These are phyloP conservation scores for Gossypium thurberi DNA, from an alignment of 345 rosid species.

Conservation along the genomic window DNA sequence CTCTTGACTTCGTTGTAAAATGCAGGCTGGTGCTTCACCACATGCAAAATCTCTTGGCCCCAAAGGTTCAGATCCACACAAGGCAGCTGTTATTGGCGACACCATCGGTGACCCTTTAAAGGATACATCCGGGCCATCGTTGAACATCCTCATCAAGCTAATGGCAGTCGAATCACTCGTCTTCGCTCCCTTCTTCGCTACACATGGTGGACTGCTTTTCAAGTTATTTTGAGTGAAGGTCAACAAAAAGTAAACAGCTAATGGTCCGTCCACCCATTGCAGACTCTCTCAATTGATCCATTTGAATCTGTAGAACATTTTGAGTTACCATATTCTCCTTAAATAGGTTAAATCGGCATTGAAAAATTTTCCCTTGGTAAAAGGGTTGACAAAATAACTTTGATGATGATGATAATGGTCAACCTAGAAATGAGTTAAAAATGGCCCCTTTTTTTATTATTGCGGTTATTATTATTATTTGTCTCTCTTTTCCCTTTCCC, in stretches of 20 bases:
- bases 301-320: neutral
- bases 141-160: conserved; percentile 92
- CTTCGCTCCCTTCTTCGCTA: conserved; percentile 92
- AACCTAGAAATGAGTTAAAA: too few species aligned
- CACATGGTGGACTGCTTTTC: conserved; percentile 89
- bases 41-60: conserved; percentile 89
- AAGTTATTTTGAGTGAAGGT: conserved; percentile 24
- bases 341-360: conserved; percentile 1
- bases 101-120: conserved; percentile 93
- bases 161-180: conserved; percentile 98
- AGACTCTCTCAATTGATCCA: neutral
- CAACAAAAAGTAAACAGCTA: too few species aligned
- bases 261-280: neutral
- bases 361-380: conserved; percentile 8
- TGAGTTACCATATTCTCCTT: conserved; percentile 5
- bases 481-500: too few species aligned
- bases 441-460: too few species aligned
- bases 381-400: too few species aligned
- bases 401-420: too few species aligned
- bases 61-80: conserved; percentile 90
- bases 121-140: conserved; percentile 97
- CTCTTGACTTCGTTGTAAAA: neutral
- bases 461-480: too few species aligned
- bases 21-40: conserved; percentile 84
- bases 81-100: conserved; percentile 94